phyloP scores from a whole-genome alignment of 2,329 filamentous ascomycete species.

The Westerdykella ornata region DNA sequence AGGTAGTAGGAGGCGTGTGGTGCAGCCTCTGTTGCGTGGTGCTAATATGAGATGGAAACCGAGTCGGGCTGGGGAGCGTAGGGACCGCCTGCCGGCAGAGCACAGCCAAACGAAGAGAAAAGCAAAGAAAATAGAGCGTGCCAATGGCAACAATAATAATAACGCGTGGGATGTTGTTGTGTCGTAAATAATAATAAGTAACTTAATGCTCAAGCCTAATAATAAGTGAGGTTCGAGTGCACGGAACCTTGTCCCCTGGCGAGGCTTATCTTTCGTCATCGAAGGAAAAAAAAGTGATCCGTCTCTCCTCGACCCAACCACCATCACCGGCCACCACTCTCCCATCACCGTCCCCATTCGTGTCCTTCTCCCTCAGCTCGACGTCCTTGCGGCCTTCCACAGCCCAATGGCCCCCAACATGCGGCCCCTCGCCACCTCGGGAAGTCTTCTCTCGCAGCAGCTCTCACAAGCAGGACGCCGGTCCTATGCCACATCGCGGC shows the following conservation, averaged over 20 bases:
- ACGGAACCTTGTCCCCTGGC: background rate
- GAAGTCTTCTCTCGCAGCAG: conserved; percentile 23
- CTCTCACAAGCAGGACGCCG: conserved; percentile 31
- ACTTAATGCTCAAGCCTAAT: background rate
- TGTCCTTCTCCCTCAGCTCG: conserved; percentile 3
- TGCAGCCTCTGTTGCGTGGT: no score
- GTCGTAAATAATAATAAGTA: no score
- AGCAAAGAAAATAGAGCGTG: background rate
- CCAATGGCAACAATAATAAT: background rate
- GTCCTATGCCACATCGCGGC: conserved; percentile 31
- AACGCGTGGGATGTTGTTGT: background rate
- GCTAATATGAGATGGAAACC: no score
- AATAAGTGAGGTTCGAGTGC: background rate
- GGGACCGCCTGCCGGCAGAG: background rate
- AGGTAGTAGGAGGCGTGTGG: no score
- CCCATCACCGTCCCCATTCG: conserved; percentile 3
- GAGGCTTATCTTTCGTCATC: background rate
- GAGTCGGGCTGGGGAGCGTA: background rate
- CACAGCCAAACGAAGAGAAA: background rate
- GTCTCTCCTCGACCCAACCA: no score
- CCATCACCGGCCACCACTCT: background rate
- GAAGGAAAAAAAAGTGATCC: background rate
- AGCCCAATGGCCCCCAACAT: conserved; percentile 32
- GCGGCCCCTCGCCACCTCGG: conserved; percentile 30
- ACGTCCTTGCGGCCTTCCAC: conserved; percentile 2